Evolutionary conservation across 2,329 filamentous ascomycete genomes (phyloP).

Genomic region (Fusarium sp.): DNA sequence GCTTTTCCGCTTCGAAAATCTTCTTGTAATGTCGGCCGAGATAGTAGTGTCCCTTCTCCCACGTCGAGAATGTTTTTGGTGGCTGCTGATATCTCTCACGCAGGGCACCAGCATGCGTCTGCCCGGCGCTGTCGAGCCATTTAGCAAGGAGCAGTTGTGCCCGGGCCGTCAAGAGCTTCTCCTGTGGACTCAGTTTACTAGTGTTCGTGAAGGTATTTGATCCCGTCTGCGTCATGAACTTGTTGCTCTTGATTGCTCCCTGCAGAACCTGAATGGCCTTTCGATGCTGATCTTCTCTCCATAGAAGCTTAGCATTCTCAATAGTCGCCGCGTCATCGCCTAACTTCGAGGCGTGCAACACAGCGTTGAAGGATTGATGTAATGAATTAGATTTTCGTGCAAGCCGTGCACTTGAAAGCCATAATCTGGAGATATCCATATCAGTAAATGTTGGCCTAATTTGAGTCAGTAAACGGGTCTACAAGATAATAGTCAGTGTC

Average conservation of each 20-base stretch:
- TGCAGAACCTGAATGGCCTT: slow-evolving; percentile 95
- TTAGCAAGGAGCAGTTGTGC: slow-evolving; percentile 92
- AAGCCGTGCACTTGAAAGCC: slow-evolving; percentile 87
- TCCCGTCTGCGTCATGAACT: slow-evolving; percentile 71
- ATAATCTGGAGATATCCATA: slow-evolving; percentile 83
- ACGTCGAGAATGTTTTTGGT: slow-evolving; percentile 75
- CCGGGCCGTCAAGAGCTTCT: slow-evolving; percentile 75
- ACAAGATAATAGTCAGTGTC: background rate
- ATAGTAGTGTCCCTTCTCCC: slow-evolving; percentile 99
- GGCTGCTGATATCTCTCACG: slow-evolving; percentile 87
- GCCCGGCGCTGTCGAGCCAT: slow-evolving; percentile 95
- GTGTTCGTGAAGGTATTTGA: slow-evolving; percentile 53
- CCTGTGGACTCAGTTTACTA: slow-evolving; percentile 60
- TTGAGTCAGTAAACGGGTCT: slow-evolving; percentile 10
- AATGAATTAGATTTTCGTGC: slow-evolving; percentile 87
- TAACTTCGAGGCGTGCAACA: slow-evolving; percentile 86
- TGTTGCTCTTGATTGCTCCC: slow-evolving; percentile 84
- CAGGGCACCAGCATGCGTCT: slow-evolving; percentile 86
- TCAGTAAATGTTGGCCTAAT: slow-evolving; percentile 72
- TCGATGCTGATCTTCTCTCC: slow-evolving; percentile 92
- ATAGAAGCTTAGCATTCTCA: slow-evolving; percentile 92
- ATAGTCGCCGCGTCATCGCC: slow-evolving; percentile 91
- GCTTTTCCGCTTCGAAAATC: slow-evolving; percentile 88
- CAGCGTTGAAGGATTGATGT: slow-evolving; percentile 92
- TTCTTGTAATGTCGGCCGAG: slow-evolving; percentile 98